phyloP scores from a whole-genome alignment of 139 green algal genomes.

The Volvox africanus region DNA sequence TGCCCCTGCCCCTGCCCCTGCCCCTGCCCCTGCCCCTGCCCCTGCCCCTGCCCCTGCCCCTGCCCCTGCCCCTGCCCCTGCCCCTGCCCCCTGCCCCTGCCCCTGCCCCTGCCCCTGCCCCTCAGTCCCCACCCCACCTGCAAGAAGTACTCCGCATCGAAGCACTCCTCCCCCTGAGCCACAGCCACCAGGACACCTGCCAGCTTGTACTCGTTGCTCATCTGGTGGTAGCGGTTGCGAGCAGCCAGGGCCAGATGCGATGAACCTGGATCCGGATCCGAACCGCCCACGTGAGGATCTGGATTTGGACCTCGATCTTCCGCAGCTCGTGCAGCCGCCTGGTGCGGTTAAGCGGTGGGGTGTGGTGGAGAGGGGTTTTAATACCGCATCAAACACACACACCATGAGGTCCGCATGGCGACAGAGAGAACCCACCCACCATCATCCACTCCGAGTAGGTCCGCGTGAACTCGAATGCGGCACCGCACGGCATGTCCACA shows the following conservation, averaged over 20 bases:
- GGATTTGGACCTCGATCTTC: too few species aligned
- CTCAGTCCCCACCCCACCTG: background rate
- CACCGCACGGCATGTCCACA: background rate
- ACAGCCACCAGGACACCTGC: constrained; percentile 25
- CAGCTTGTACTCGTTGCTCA: constrained; percentile 15
- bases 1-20: too few species aligned
- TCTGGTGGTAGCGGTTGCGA: background rate
- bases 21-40: too few species aligned
- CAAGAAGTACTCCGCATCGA: constrained; percentile 26
- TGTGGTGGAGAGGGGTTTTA: too few species aligned
- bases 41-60: too few species aligned
- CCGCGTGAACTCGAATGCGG: background rate
- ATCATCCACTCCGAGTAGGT: constrained; percentile 26
- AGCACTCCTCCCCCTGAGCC: constrained; percentile 39
- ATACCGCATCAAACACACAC: too few species aligned
- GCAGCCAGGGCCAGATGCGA: background rate
- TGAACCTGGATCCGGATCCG: background rate
- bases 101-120: background rate
- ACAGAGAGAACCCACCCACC: background rate
- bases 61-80: too few species aligned
- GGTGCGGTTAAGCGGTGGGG: background rate
- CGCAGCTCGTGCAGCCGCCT: too few species aligned
- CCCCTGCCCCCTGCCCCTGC: background rate
- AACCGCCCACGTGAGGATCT: too few species aligned
- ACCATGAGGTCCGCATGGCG: too few species aligned